Evolutionary conservation across 73 alveolate species (phyloP).

Genomic region (Halteria grandinella): DNA sequence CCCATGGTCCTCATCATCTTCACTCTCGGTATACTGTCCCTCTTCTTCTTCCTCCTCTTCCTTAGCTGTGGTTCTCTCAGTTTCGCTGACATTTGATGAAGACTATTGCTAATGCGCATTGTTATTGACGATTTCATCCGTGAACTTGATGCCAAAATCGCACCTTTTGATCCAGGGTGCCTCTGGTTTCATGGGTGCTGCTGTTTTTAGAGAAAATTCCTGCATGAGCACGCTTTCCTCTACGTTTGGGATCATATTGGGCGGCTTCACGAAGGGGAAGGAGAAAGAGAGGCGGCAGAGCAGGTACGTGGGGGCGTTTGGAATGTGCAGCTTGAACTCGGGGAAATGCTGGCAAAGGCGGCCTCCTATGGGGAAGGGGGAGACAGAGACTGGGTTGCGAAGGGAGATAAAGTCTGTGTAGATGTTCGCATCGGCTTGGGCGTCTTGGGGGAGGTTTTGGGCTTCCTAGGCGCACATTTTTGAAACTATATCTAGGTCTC

Average conservation of each 20-base stretch:
- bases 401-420: too few species aligned
- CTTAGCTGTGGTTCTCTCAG: constrained; percentile 35
- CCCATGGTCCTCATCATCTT: neutral
- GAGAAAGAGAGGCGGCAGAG: constrained; percentile 72
- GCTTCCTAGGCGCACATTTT: too few species aligned
- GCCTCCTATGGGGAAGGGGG: constrained; percentile 59
- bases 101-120: too few species aligned
- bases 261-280: constrained; percentile 74
- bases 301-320: too few species aligned
- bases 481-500: neutral
- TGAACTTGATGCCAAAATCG: constrained; percentile 62
- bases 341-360: constrained; percentile 63
- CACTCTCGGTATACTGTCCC: neutral
- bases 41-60: constrained; percentile 4
- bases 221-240: constrained; percentile 40
- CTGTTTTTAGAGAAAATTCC: constrained; percentile 47
- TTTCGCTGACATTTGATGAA: constrained; percentile 31
- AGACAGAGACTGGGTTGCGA: constrained; percentile 17
- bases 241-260: constrained; percentile 76
- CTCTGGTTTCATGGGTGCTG: constrained; percentile 62
- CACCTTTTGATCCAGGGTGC: constrained; percentile 78
- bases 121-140: constrained; percentile 70
- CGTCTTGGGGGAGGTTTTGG: too few species aligned
- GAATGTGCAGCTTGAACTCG: constrained; percentile 27
- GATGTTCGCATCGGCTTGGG: too few species aligned